Conservation (phyloP, 306 rosid genomes). For the Ormosia semicastrata region DNA sequence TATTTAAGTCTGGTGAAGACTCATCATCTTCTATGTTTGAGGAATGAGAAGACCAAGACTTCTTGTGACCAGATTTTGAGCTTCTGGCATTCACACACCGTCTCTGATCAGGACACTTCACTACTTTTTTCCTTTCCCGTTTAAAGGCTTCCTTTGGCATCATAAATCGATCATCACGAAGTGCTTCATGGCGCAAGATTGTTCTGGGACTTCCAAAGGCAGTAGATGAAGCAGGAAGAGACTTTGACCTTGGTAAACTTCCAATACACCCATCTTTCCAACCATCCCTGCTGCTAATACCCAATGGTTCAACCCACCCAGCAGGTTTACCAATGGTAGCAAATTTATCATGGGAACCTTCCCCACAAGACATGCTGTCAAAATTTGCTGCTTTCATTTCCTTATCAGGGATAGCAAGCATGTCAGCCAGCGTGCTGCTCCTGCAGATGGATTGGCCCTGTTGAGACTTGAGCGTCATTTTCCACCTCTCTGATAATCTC, state of each 20-base stretch:
- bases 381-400: conserved; percentile 36
- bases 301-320: conserved; percentile 66
- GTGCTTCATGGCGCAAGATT: conserved; percentile 40
- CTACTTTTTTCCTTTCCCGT: conserved; percentile 49
- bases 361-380: conserved; percentile 38
- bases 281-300: conserved; percentile 98
- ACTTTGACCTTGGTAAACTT: conserved; percentile 73
- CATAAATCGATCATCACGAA: conserved; percentile 49
- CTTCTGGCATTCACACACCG: conserved; percentile 37
- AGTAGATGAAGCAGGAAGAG: conserved; percentile 86
- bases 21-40: conserved; percentile 42
- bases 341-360: conserved; percentile 42
- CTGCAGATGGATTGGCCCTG: conserved; percentile 46
- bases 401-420: conserved; percentile 84
- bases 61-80: conserved; percentile 55
- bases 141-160: conserved; percentile 48
- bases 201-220: conserved; percentile 59
- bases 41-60: conserved; percentile 51
- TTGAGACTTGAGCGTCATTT: conserved; percentile 61
- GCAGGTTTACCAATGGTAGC: conserved; percentile 40
- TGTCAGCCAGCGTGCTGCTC: conserved; percentile 90
- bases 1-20: conserved; percentile 39
- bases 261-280: conserved; percentile 72
- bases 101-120: conserved; percentile 41
- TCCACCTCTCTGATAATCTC: conserved; percentile 95